phyloP scores from a whole-genome alignment of 371 early-diverging fungal genomes.

The Cokeromyces recurvatus region DNA sequence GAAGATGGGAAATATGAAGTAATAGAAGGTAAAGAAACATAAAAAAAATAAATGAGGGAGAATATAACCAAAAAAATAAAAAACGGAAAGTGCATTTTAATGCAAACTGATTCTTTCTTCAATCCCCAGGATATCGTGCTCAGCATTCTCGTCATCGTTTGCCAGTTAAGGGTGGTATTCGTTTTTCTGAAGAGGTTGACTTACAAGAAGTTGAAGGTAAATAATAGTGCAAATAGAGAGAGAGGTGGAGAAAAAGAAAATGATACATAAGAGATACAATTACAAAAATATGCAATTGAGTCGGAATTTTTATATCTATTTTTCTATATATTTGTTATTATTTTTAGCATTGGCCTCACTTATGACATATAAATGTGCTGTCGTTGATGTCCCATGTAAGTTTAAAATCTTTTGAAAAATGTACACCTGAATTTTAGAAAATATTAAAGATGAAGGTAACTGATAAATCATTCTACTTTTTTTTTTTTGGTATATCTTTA shows the following conservation, averaged over 20 bases:
- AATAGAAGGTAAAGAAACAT: conserved; percentile 56
- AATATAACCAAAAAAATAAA: no score
- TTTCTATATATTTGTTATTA: no score
- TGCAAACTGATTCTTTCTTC: neutral
- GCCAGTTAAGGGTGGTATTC: conserved; percentile 87
- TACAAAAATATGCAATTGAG: neutral
- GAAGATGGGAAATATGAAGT: conserved; percentile 71
- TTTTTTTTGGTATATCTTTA: no score
- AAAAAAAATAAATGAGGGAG: neutral
- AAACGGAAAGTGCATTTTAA: no score
- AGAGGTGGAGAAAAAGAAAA: no score
- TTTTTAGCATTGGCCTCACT: conserved; percentile 69
- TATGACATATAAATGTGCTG: conserved; percentile 93
- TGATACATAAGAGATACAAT: neutral
- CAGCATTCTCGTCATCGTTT: conserved; percentile 88
- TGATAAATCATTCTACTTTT: neutral
- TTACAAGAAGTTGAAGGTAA: conserved; percentile 79
- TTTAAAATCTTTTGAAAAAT: conserved; percentile 1
- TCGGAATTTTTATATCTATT: no score
- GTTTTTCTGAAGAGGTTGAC: conserved; percentile 78
- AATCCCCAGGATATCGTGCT: conserved; percentile 68
- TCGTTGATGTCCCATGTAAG: conserved; percentile 89
- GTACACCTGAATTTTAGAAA: no score
- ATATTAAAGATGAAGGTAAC: no score
- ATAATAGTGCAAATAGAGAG: neutral